phyloP scores from a whole-genome alignment of 1,284 basidiomycete genomes.

The Ustilago lituana region DNA sequence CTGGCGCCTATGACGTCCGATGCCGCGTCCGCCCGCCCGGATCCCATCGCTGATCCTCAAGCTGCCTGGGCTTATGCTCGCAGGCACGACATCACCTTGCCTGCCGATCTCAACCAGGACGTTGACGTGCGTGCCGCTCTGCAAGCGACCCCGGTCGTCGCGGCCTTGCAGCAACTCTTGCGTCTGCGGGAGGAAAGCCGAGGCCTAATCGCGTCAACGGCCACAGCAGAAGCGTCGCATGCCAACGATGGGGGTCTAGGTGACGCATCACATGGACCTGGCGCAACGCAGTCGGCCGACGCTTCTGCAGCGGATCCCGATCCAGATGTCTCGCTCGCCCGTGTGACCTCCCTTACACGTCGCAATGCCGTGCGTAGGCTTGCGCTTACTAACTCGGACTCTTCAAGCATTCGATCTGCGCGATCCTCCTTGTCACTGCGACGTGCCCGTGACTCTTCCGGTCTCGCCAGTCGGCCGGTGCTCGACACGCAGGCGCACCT shows the following conservation, averaged over 20 bases:
- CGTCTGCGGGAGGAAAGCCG: background rate
- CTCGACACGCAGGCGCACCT: too few species aligned
- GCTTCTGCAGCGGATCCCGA: constrained; percentile 5
- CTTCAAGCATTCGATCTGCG: constrained; percentile 28
- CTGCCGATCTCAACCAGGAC: constrained; percentile 21
- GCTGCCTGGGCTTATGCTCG: constrained; percentile 28
- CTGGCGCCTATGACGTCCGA: constrained; percentile 10
- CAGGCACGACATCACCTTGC: constrained; percentile 6
- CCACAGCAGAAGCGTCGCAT: too few species aligned
- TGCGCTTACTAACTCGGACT: constrained; percentile 20
- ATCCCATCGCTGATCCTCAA: constrained; percentile 24
- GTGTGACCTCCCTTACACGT: constrained; percentile 25
- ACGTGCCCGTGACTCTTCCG: constrained; percentile 1
- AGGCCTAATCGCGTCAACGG: too few species aligned
- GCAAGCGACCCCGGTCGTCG: constrained; percentile 3
- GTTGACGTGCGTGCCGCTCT: constrained; percentile 18
- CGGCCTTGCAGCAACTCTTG: constrained; percentile 11
- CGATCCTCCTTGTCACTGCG: constrained; percentile 21
- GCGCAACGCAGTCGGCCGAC: background rate
- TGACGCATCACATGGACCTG: too few species aligned
- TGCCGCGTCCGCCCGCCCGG: constrained; percentile 9
- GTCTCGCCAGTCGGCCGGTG: background rate
- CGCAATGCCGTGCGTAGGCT: constrained; percentile 41
- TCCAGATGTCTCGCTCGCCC: constrained; percentile 34
- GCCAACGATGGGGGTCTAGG: too few species aligned